Evolutionary conservation across 148 eudicot genomes (phyloP), one percentile per base, ranked within the genome.

Genomic region (Dysphania ambrosioides): DNA sequence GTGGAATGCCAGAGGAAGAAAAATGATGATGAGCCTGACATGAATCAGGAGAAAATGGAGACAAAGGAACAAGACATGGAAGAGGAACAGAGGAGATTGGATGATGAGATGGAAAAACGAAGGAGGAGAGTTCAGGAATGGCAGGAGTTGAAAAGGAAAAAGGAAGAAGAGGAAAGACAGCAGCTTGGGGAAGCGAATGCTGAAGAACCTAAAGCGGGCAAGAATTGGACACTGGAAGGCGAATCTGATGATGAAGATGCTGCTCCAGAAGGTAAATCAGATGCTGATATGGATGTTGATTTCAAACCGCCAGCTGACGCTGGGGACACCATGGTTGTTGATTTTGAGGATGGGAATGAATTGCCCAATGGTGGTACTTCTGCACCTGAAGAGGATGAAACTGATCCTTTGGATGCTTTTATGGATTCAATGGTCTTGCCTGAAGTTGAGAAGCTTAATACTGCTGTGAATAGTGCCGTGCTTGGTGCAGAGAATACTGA

Each of bases 41-140:
- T 16, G 73, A 42, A 61, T 5, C 73, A 66, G 16, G 83, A 79
- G 72, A 78, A 84, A 77, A 80, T 60, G 23, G 83, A 79, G 62
- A 89, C 84, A 42, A 86, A 80, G 66, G 97, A 91, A 74, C 90
- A 86, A 71, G 97, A 84, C 72, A 70, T 91, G 64, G 97, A 87
- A 42, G 97, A 91, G 73, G 97, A 91, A 74, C 97, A 91, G 44
- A 78, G 78, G 87, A 87, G 85, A 72, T 73, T 91, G 82, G 97
- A 89, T 71, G 97, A 91, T 30, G 97, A 91, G 84, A 91, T 91
- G 97, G 97, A 91, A 75, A 91, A 91, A 76, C 76, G 93, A 55
- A 83, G 97, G 81, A 91, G 93, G 80, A 89, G 97, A 78, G 97
- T 91, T 74, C 93, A 91, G 78, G 97, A 89, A 81, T 91, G 97